Evolutionary conservation across 768 basidiomycete genomes (phyloP), one percentile per base, ranked within the genome.

Genomic region (Cubamyces lactineus): DNA sequence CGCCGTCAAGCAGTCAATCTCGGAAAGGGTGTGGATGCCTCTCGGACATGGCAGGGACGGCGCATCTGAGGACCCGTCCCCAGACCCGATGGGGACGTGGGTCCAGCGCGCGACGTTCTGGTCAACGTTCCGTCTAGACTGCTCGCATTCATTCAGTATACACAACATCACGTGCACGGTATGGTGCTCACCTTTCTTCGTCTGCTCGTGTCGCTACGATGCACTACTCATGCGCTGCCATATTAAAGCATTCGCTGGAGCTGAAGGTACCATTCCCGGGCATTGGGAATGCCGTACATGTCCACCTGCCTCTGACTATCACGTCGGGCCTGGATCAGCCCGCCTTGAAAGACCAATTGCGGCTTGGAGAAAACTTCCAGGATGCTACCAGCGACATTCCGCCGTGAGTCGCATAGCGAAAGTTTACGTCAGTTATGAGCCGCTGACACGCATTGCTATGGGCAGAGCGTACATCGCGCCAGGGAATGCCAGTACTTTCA

Each of bases 251-350:
- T 19, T 12, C 21, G 0, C 55, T 67, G n/a, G 40, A 16, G 23
- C 30, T 67, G 7, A 53, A 57, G 5, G 62, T 67, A 2, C 54
- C 55, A 2, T 67, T 67, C 48, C 54, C 62, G 2, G 66, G 66
- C 7, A 3, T 67, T 11, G 54, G 59, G 46, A 63, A 67, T 45
- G 57, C 43, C 47, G 39, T 64, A 3, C 42, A 42, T 21, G 5
- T 64, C 2, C 48, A 54, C 2, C 21, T 64, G 15, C 56, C 62
- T 0, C 38, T 61, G 9, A 42, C 34, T 5, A 28, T 67, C 46
- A 7, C 47, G 2, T 67, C 66, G 2, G 66, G 62, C 8, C 53
- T 63, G 42, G 51, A 51, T 6, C 34, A 45, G 15, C 40, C 46
- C 16, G 34, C 39, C 13, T 24, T 38, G 28, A 43, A 21, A 34